phyloP scores from a whole-genome alignment of 108 stramenopile species.

The Skeletonema menzelii region DNA sequence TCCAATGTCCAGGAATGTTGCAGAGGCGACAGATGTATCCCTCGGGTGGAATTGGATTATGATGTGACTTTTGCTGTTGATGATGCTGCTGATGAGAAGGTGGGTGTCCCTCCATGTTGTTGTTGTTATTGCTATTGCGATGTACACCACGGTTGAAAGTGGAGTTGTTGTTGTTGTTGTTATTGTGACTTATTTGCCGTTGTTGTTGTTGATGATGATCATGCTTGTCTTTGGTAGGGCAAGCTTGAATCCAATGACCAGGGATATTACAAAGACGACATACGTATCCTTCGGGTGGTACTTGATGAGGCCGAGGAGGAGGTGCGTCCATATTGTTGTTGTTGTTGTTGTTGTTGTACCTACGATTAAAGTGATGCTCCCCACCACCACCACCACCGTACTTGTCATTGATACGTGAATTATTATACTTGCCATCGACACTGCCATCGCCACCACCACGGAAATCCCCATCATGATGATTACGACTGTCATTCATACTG shows the following conservation, averaged over 20 bases:
- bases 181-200: not conserved
- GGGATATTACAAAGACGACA: slow-evolving; percentile 84
- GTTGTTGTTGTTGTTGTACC: not conserved
- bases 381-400: not conserved
- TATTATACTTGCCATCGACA: not conserved
- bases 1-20: not conserved
- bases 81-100: not conserved
- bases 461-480: slow-evolving; percentile 17
- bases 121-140: not conserved
- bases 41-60: slow-evolving; percentile 11
- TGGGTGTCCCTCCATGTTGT: slow-evolving; percentile 1
- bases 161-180: not conserved
- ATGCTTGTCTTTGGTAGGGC: not conserved
- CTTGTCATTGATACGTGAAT: not conserved
- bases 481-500: slow-evolving; percentile 16
- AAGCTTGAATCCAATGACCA: slow-evolving; percentile 49
- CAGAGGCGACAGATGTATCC: slow-evolving; percentile 42
- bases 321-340: slow-evolving; percentile 3
- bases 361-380: not conserved
- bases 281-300: slow-evolving; percentile 24
- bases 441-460: slow-evolving; percentile 15
- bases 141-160: not conserved
- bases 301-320: not conserved
- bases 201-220: not conserved
- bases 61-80: not conserved